These are phyloP conservation scores for Crepidotus variabilis DNA, from an alignment of 768 basidiomycete species.

Conservation along the genomic window DNA sequence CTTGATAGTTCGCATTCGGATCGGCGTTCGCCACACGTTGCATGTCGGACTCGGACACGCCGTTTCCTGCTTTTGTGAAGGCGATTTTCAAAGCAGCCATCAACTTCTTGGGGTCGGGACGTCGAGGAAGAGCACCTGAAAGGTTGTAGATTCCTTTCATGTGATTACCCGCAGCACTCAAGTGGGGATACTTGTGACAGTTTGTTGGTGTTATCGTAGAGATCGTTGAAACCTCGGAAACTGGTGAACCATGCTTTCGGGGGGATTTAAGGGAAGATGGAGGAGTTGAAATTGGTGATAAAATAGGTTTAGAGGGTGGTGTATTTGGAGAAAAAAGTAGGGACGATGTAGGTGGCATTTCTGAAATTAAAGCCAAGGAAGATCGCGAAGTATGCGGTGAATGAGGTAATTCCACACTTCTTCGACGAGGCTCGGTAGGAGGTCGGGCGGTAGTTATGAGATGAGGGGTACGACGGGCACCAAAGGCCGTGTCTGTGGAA, in stretches of 20 bases:
- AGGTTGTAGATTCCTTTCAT: background rate
- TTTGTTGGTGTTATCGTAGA: constrained; percentile 13
- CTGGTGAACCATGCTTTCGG: constrained; percentile 6
- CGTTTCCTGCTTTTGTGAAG: constrained; percentile 14
- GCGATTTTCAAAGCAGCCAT: constrained; percentile 11
- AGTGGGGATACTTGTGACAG: constrained; percentile 10
- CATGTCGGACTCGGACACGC: constrained; percentile 19
- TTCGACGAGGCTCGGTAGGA: constrained; percentile 3
- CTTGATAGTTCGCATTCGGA: constrained; percentile 30
- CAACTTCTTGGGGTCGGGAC: constrained; percentile 2
- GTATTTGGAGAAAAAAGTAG: constrained; percentile 15
- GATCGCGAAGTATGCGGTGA: constrained; percentile 2
- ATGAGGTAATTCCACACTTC: background rate
- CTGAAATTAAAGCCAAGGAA: constrained; percentile 3
- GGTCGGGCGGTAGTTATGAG: constrained; percentile 16
- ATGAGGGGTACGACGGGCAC: constrained; percentile 13
- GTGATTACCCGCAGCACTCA: constrained; percentile 6
- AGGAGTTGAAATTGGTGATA: constrained; percentile 7
- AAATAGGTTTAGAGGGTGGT: constrained; percentile 4
- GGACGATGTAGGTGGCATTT: constrained; percentile 11
- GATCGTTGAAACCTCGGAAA: constrained; percentile 9
- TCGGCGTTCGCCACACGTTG: constrained; percentile 27
- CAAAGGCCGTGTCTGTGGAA: background rate
- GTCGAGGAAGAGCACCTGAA: background rate
- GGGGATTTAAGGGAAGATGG: background rate